Conservation (phyloP, 257 asterid genomes). For the Asclepias syriaca region DNA sequence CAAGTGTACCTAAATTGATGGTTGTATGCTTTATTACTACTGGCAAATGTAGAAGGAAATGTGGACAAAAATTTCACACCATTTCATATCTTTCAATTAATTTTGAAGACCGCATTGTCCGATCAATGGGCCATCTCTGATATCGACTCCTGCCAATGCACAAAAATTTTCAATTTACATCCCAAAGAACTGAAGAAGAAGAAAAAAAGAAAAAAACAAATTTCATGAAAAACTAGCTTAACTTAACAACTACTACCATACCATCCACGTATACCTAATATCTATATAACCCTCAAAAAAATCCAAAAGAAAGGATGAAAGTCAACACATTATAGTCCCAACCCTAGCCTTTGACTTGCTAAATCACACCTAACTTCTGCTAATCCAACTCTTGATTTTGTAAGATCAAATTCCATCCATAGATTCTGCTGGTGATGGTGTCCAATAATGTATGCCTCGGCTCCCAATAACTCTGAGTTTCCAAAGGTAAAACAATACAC, state of each 20-base stretch:
- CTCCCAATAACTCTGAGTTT: constrained; percentile 70
- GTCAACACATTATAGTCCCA: constrained; percentile 14
- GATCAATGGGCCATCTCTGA: constrained; percentile 12
- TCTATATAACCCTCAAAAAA: background rate
- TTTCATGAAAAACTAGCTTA: background rate
- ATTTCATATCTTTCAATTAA: background rate
- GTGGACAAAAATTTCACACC: too few species aligned
- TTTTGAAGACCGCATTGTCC: background rate
- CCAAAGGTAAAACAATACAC: constrained; percentile 69
- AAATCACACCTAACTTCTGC: constrained; percentile 63
- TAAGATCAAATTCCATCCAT: constrained; percentile 80
- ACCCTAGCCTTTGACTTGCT: constrained; percentile 53
- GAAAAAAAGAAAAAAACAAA: background rate
- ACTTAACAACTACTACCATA: too few species aligned
- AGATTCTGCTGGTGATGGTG: constrained; percentile 76
- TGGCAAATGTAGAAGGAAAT: background rate
- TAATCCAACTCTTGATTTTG: constrained; percentile 56
- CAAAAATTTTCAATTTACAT: background rate
- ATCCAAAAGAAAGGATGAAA: background rate
- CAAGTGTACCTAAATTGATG: too few species aligned
- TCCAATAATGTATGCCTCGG: constrained; percentile 71
- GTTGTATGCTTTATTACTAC: too few species aligned
- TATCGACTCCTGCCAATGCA: background rate
- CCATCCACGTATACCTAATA: background rate
- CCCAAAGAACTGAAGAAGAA: too few species aligned